These are phyloP conservation scores for Phytophthora lateralis DNA, from an alignment of 352 stramenopile genomes.

Conservation along the genomic window DNA sequence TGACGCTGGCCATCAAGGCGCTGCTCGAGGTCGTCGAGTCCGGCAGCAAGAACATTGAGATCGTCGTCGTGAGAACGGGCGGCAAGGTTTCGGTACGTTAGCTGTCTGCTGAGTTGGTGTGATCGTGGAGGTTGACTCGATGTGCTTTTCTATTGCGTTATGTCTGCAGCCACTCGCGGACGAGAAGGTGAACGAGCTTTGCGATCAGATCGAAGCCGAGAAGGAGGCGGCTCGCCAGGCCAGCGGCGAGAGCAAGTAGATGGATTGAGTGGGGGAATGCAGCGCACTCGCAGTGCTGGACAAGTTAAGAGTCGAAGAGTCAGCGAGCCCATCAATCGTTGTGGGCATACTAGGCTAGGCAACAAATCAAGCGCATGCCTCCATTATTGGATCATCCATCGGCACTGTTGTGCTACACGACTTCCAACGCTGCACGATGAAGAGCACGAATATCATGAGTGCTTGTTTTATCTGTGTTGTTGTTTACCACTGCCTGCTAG, in stretches of 20 bases:
- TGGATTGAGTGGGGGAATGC: slow-evolving; percentile 16
- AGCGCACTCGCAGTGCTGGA: slow-evolving; percentile 11
- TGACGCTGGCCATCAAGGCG: slow-evolving; percentile 94
- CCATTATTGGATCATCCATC: not conserved
- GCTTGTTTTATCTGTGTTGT: slow-evolving; percentile 26
- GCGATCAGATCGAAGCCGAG: slow-evolving; percentile 81
- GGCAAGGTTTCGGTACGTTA: slow-evolving; percentile 71
- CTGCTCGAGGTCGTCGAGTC: slow-evolving; percentile 99
- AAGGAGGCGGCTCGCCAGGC: slow-evolving; percentile 79
- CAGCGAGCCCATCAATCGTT: slow-evolving; percentile 14
- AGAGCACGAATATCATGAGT: slow-evolving; percentile 20
- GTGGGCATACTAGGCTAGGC: too few species aligned
- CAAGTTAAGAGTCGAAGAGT: slow-evolving; percentile 2
- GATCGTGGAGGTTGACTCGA: not conserved
- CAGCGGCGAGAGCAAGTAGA: slow-evolving; percentile 78
- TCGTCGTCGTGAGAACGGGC: slow-evolving; percentile 91
- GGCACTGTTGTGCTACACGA: slow-evolving; percentile 3
- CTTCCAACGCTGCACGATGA: not conserved
- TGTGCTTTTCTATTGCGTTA: slow-evolving; percentile 2
- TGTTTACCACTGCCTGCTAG: slow-evolving; percentile 21
- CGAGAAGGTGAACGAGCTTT: slow-evolving; percentile 82
- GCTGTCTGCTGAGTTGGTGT: not conserved
- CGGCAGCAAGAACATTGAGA: slow-evolving; percentile 99
- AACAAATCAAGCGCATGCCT: slow-evolving; percentile 3
- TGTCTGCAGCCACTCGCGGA: slow-evolving; percentile 63